These are phyloP conservation scores for Candida coquimbonensis DNA, from an alignment of 805 yeast species.

Conservation along the genomic window DNA sequence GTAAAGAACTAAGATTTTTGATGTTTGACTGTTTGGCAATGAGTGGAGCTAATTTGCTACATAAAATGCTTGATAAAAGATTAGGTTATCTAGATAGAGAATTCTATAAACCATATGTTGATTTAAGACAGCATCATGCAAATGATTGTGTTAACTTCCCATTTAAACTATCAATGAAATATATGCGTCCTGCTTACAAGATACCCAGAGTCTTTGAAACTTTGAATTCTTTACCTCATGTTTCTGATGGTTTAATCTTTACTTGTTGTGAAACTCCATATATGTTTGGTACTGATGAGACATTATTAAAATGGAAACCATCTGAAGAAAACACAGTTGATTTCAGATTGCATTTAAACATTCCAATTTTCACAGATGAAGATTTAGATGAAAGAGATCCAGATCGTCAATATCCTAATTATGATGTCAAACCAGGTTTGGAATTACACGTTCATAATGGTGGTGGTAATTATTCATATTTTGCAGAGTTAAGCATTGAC, in stretches of 20 bases:
- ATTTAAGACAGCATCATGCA: conserved; percentile 61
- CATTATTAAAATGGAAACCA: conserved; percentile 93
- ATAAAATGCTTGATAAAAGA: conserved; percentile 70
- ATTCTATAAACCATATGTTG: conserved; percentile 75
- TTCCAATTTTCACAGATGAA: conserved; percentile 52
- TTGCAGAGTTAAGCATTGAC: conserved; percentile 52
- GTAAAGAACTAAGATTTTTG: conserved; percentile 67
- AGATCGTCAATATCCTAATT: conserved; percentile 69
- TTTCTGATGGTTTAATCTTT: conserved; percentile 88
- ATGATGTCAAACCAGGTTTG: conserved; percentile 70
- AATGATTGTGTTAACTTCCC: conserved; percentile 73
- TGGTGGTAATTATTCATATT: conserved; percentile 51
- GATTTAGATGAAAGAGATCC: conserved; percentile 56
- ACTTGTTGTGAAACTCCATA: conserved; percentile 90
- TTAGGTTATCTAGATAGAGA: conserved; percentile 79
- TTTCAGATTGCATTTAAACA: conserved; percentile 61
- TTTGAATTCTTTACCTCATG: conserved; percentile 70
- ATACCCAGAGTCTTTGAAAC: conserved; percentile 68
- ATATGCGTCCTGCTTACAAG: conserved; percentile 79
- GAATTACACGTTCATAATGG: conserved; percentile 77
- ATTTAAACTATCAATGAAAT: conserved; percentile 78
- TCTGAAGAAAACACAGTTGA: conserved; percentile 93
- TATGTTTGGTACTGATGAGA: conserved; percentile 79
- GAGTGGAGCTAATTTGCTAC: conserved; percentile 65
- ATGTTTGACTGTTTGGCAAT: conserved; percentile 89